Percentiles rank a stretch among this genome's conserved stretches.
Conservation (phyloP, 75 land plant species). For the Adiantum capillusveneris region DNA sequence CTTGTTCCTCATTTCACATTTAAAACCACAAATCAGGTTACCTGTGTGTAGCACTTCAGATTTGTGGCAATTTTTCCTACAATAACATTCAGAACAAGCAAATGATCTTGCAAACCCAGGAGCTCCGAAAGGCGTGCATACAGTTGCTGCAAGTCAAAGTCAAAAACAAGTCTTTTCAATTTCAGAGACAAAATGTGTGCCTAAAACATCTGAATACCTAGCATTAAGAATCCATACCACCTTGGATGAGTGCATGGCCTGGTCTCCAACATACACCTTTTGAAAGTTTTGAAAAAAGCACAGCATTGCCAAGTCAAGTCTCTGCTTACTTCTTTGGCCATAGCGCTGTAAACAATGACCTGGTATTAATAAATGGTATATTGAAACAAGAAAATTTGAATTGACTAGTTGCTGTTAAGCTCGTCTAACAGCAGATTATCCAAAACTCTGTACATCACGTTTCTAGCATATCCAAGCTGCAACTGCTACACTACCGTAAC, state of each 20-base stretch:
- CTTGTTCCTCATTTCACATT: no score
- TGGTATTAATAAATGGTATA: conserved; percentile 2
- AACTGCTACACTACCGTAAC: no score
- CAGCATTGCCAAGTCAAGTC: conserved; percentile 84
- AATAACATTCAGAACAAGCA: conserved; percentile 66
- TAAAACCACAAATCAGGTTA: no score
- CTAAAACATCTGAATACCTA: not conserved
- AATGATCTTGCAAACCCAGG: conserved; percentile 83
- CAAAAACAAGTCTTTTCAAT: conserved; percentile 1
- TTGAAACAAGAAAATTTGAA: not conserved
- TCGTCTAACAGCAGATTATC: no score
- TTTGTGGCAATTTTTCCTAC: conserved; percentile 88
- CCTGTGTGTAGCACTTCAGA: conserved; percentile 80
- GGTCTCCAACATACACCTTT: conserved; percentile 92
- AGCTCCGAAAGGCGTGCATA: conserved; percentile 86
- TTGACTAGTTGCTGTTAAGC: no score
- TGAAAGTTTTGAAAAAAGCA: conserved; percentile 88
- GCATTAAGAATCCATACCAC: conserved; percentile 18
- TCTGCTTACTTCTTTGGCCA: conserved; percentile 71
- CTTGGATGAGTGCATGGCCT: conserved; percentile 93
- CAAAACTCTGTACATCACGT: not conserved
- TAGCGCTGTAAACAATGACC: conserved; percentile 49
- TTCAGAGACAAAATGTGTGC: no score
- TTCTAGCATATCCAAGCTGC: no score
- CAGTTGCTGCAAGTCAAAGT: conserved; percentile 60